Evolutionary conservation across 768 basidiomycete species (phyloP), one percentile per base, ranked within the genome.

Genomic region (Serendipita sp.): DNA sequence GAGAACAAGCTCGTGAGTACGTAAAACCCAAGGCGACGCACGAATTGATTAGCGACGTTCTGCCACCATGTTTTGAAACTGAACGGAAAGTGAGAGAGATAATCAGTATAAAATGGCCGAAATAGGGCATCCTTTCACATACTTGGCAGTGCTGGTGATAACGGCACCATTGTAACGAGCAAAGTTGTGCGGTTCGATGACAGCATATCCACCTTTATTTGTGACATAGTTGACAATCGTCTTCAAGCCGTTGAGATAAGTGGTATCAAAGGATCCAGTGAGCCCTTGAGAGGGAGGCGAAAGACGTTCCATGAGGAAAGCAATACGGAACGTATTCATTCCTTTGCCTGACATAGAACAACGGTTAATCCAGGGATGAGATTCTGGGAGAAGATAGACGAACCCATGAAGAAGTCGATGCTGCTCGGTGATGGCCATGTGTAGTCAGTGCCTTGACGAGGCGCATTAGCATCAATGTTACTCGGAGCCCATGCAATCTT

Each of bases 291-390:
- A 68, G 44, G 80, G 81, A 44, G 83, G 80, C 66, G 72, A 77
- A 52, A 85, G 67, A 63, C 83, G 80, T 70, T 85, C 84, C 73
- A 80, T 74, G 66, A 75, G 69, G 80, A 85, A 85, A 4, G 83
- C 78, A 66, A 85, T 73, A 65, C 83, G 81, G 81, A 84, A 84
- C 13, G 80, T 76, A 73, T 83, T 83, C 75, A 84, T 80, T 34
- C 82, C 83, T 69, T 81, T 72, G 15, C 70, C 72, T 54, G 81
- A 73, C 71, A 84, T 84, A 75, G 18, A 28, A 28, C n/a, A 60
- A 35, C 13, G 35, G n/a, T 51, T 51, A 32, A 10, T n/a, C 8
- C 23, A 8, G 10, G 23, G 10, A 10, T 73, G 84, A 76, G 74
- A 62, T 23, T 48, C 36, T 13, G 5, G 13, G 23, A 7, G 38